Evolutionary conservation across 495 filamentous ascomycete genomes (phyloP), one percentile per base, ranked within the genome.

Genomic region (Talaromyces ruber): DNA sequence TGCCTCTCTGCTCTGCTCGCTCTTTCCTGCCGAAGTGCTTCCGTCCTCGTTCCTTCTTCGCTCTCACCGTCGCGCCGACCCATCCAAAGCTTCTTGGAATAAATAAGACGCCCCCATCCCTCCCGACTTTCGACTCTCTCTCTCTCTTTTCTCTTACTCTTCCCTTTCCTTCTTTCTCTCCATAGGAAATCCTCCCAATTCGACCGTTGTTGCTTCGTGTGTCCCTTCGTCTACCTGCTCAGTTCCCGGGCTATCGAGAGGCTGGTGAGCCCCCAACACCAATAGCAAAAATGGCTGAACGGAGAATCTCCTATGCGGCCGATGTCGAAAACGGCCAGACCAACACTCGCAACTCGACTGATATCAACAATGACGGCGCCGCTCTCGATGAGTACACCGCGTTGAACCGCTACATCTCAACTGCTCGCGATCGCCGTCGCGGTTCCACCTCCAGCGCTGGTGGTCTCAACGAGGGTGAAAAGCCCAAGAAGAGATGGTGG

Each of bases 331-430:
- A 80, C 67, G 77, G 77, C 68, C 76, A 77, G 59, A 72, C 71
- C 68, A 75, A 71, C 68, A 52, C 25, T 14, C 74, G 71, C 64
- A 67, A 68, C 47, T 62, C 65, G 57, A 64, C 63, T 60, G 72
- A 74, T 52, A 32, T 71, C 29, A 71, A 69, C 34, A 73, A 73
- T 52, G 67, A 56, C 11, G 67, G 34, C 58, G 66, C 55, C 22
- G 58, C 59, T 58, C 74, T 79, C 64, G 80, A 82, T 62, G 81
- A 83, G 64, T 83, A 83, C 68, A 73, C 74, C 47, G 79, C 79
- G 39, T 72, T 88, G 60, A 81, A 86, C 72, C 79, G 83, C 53
- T 88, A 86, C 73, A 86, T 88, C 69, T 86, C 85, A 60, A 85
- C 83, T 64, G 86, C 86, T 65, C 82, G 79, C 66, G 84, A 86